Conservation (phyloP, 2,329 filamentous ascomycete species). For the Aspergillus ustus region DNA sequence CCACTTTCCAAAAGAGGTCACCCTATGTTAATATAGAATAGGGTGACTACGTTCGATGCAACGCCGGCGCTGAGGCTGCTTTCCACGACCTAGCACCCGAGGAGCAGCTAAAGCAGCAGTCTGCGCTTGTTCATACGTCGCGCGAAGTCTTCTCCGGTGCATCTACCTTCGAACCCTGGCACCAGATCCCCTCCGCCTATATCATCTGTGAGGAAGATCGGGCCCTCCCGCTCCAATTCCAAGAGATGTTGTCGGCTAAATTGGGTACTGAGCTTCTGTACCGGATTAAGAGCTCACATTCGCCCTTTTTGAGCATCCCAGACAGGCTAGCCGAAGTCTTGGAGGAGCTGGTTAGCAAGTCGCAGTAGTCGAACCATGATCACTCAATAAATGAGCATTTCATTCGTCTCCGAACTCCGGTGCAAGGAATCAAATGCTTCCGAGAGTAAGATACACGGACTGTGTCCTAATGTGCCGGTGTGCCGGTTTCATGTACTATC, state of each 20-base stretch:
- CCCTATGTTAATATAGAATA: slow-evolving; percentile 1
- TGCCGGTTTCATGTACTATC: too few species aligned
- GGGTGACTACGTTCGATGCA: slow-evolving; percentile 24
- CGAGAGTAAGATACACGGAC: too few species aligned
- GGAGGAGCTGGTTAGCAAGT: slow-evolving; percentile 14
- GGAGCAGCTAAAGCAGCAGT: slow-evolving; percentile 30
- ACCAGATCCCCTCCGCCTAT: slow-evolving; percentile 40
- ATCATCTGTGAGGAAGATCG: slow-evolving; percentile 43
- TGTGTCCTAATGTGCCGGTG: too few species aligned
- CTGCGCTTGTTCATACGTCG: slow-evolving; percentile 30
- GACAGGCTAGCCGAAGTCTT: slow-evolving; percentile 40
- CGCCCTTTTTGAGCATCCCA: slow-evolving; percentile 48
- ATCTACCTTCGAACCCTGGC: slow-evolving; percentile 38
- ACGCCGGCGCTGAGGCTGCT: slow-evolving; percentile 20
- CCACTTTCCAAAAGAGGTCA: too few species aligned
- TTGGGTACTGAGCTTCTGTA: slow-evolving; percentile 36
- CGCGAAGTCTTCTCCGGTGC: slow-evolving; percentile 32
- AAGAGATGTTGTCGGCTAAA: slow-evolving; percentile 37
- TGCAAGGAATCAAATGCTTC: not conserved
- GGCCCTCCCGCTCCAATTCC: slow-evolving; percentile 35
- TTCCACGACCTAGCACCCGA: slow-evolving; percentile 37
- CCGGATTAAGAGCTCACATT: slow-evolving; percentile 43
- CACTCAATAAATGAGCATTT: not conserved
- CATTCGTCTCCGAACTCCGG: not conserved
- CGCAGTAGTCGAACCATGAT: not conserved